Percentiles rank a stretch among this genome's conserved stretches.
These are phyloP conservation scores for Cystobasidiopsis lactophilus DNA, from an alignment of 768 basidiomycete species.

Conservation along the genomic window DNA sequence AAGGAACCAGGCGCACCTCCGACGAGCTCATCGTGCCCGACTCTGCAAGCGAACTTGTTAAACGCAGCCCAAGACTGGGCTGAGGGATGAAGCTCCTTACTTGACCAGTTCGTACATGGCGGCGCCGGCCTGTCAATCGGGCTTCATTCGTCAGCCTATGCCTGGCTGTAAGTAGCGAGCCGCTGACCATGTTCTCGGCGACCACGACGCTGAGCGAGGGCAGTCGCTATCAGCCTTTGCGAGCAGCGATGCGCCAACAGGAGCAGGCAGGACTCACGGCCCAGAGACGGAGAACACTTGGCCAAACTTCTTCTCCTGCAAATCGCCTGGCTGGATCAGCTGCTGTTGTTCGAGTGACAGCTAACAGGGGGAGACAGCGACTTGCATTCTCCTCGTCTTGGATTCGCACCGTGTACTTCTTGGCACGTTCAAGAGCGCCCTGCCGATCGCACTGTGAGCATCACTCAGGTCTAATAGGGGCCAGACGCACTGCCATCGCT, in stretches of 20 bases:
- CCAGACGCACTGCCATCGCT: too few relatives aligned
- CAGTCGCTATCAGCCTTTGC: conserved; percentile 1
- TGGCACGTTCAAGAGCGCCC: too few relatives aligned
- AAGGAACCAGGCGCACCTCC: conserved; percentile 43
- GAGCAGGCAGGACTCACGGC: conserved; percentile 77
- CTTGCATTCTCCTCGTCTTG: too few relatives aligned
- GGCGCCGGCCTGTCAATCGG: conserved; percentile 41
- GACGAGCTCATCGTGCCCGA: conserved; percentile 93
- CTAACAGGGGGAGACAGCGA: too few relatives aligned
- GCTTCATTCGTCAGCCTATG: neutral
- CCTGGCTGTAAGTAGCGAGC: too few relatives aligned
- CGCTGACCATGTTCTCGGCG: conserved; percentile 3
- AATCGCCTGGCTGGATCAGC: too few relatives aligned
- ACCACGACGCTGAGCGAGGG: conserved; percentile 2
- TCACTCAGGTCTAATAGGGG: too few relatives aligned
- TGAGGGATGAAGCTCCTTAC: neutral
- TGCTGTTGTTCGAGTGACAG: too few relatives aligned
- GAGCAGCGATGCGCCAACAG: neutral
- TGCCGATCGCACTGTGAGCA: too few relatives aligned
- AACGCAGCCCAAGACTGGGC: neutral
- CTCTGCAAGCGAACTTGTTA: conserved; percentile 34
- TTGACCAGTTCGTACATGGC: conserved; percentile 87
- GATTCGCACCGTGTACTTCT: too few relatives aligned
- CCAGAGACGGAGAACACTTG: conserved; percentile 90
- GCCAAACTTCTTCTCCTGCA: conserved; percentile 36